Evolutionary conservation across 441 rosid genomes (phyloP).

Genomic region (Populus hybrid): DNA sequence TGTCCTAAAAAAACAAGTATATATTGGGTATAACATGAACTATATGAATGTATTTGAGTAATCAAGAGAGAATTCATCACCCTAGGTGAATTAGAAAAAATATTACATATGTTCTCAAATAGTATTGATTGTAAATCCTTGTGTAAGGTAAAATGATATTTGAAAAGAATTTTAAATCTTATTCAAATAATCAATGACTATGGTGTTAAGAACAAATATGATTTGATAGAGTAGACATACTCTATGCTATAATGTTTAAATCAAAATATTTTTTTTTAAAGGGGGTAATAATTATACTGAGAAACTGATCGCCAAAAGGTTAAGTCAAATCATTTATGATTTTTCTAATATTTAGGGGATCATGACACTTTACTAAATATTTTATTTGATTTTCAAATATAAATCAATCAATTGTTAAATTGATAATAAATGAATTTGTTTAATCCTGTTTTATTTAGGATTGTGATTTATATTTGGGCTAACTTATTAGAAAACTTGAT

Average conservation of each 20-base stretch:
- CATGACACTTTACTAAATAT: neutral
- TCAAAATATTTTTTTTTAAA: too few relatives aligned
- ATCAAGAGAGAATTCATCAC: neutral
- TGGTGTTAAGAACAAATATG: too few relatives aligned
- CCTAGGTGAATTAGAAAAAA: too few relatives aligned
- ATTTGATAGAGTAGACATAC: too few relatives aligned
- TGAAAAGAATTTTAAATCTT: too few relatives aligned
- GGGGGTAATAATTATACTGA: too few relatives aligned
- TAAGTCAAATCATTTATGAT: neutral
- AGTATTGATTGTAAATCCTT: neutral
- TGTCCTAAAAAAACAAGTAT: too few relatives aligned
- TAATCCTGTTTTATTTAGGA: neutral
- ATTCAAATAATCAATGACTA: too few relatives aligned
- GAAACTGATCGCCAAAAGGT: fast-evolving
- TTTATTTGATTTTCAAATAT: neutral
- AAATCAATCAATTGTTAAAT: neutral
- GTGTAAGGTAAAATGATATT: too few relatives aligned
- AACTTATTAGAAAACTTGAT: neutral
- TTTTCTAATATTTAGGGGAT: neutral
- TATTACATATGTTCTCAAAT: too few relatives aligned
- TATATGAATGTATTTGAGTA: neutral
- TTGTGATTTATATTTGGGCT: neutral
- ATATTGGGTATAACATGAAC: neutral
- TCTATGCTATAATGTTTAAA: too few relatives aligned
- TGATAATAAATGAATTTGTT: neutral